Evolutionary conservation across 140 eudicot species (phyloP).

Genomic region (Stevia rebaudiana): DNA sequence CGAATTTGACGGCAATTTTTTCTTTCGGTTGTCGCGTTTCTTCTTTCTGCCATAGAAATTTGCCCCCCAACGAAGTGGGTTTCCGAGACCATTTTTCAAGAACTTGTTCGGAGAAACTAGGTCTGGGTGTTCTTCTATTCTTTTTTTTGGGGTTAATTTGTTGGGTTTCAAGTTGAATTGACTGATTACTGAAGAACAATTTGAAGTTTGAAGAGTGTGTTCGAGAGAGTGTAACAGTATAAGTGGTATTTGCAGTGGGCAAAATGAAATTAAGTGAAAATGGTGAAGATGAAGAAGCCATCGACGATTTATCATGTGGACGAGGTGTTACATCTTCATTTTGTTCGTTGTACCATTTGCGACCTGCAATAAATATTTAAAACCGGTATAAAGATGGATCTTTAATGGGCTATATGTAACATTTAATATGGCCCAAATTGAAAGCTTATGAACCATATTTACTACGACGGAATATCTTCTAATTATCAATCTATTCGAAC

Average conservation of each 20-base stretch:
- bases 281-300: constrained; percentile 32
- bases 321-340: constrained; percentile 4
- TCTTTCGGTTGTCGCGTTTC: constrained; percentile 6
- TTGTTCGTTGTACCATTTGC: background rate
- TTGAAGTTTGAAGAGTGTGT: constrained; percentile 22
- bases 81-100: constrained; percentile 74
- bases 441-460: too few relatives aligned
- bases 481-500: too few relatives aligned
- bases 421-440: constrained; percentile 1
- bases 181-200: constrained; percentile 30
- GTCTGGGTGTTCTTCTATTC: constrained; percentile 69
- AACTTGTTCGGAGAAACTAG: constrained; percentile 74
- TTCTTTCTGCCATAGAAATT: constrained; percentile 66
- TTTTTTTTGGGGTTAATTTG: constrained; percentile 36
- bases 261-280: constrained; percentile 25
- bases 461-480: too few relatives aligned
- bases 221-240: constrained; percentile 11
- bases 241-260: constrained; percentile 11
- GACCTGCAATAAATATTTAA: background rate
- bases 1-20: background rate
- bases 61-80: constrained; percentile 36
- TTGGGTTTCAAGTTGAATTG: constrained; percentile 36
- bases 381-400: background rate
- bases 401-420: background rate
- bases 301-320: constrained; percentile 4